Conservation (phyloP, 768 basidiomycete species). For the Termitomyces sp. region DNA sequence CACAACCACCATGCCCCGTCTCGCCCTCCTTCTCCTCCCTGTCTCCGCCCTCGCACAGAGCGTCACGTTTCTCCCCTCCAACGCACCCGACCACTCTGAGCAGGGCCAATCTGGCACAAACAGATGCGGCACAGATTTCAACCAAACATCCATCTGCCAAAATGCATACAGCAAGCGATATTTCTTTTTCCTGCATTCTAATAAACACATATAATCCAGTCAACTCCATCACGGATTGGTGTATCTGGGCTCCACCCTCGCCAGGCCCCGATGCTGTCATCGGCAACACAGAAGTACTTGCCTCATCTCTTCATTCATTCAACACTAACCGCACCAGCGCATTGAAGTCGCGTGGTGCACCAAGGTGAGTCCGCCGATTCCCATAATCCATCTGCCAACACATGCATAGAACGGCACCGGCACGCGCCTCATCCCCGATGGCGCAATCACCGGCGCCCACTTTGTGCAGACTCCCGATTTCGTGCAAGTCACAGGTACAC, state of each 20-base stretch:
- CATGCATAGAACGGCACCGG: constrained; percentile 50
- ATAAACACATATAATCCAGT: no score
- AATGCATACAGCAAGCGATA: constrained; percentile 50
- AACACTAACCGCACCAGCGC: constrained; percentile 23
- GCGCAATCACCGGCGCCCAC: constrained; percentile 64
- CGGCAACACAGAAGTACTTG: constrained; percentile 57
- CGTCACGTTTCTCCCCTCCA: constrained; percentile 47
- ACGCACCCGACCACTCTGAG: constrained; percentile 44
- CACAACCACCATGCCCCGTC: not conserved
- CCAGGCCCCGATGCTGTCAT: constrained; percentile 50
- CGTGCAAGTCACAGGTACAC: constrained; percentile 60
- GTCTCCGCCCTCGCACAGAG: constrained; percentile 18
- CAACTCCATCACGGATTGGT: constrained; percentile 54
- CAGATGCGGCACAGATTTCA: constrained; percentile 53
- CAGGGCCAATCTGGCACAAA: constrained; percentile 63
- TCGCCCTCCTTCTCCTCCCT: not conserved
- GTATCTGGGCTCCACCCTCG: constrained; percentile 41
- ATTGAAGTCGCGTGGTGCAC: constrained; percentile 42
- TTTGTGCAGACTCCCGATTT: constrained; percentile 74
- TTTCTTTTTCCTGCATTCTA: not conserved
- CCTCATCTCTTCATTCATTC: constrained; percentile 8
- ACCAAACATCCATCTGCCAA: constrained; percentile 63
- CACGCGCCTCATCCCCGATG: constrained; percentile 67
- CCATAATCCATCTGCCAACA: no score
- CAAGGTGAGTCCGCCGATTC: constrained; percentile 28